A percentile compares a stretch with the other conserved stretches of the same genome.
Evolutionary conservation across 164 flowering plant species (phyloP).

Genomic region (Vitis amurensis): DNA sequence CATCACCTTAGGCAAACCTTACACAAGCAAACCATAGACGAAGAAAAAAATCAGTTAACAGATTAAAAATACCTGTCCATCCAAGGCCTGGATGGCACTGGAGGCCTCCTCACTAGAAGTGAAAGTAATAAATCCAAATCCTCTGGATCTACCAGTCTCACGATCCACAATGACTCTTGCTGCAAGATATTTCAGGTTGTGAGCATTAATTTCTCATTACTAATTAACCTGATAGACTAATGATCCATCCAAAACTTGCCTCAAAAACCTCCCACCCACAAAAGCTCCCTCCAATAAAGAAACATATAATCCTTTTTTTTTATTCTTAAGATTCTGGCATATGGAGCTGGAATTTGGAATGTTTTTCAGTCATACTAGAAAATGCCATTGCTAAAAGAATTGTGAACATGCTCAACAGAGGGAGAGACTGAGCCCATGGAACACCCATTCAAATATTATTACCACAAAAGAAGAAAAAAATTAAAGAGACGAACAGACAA

Average conservation of each 20-base stretch:
- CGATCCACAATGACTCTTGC: constrained; percentile 50
- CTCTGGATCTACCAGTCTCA: constrained; percentile 56
- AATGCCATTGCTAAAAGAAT: too few species aligned
- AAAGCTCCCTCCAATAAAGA: too few species aligned
- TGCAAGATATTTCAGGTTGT: constrained; percentile 11
- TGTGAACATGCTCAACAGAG: too few species aligned
- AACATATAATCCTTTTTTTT: too few species aligned
- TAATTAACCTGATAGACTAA: background rate
- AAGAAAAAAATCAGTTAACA: constrained; percentile 1
- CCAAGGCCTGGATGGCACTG: constrained; percentile 59
- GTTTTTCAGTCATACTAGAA: too few species aligned
- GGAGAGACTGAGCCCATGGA: too few species aligned
- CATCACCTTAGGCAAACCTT: background rate
- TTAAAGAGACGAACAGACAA: too few species aligned
- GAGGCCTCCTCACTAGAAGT: constrained; percentile 40
- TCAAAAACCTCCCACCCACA: background rate
- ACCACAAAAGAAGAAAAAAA: too few species aligned
- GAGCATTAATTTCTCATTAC: background rate
- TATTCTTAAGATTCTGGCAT: too few species aligned
- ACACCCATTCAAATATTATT: too few species aligned
- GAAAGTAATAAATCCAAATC: constrained; percentile 55
- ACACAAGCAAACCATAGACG: background rate
- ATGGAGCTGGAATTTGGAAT: too few species aligned
- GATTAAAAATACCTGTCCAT: constrained; percentile 40
- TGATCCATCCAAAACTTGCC: background rate